Percentiles rank a stretch among this genome's conserved stretches.
Evolutionary conservation across 108 stramenopile genomes (phyloP).

Genomic region (Parmales sp.): DNA sequence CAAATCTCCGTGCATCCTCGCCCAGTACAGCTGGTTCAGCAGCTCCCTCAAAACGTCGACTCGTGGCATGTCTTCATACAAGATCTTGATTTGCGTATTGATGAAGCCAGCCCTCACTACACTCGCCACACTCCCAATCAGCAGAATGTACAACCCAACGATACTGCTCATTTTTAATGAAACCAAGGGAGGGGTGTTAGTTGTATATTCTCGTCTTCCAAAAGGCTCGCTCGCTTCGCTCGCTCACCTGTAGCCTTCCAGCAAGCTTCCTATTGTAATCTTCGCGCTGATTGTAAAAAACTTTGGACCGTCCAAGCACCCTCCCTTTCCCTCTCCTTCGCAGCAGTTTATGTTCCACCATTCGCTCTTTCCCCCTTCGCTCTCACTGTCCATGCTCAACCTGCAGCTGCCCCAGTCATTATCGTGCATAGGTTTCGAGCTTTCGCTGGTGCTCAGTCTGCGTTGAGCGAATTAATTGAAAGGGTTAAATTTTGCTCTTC

Average conservation of each 20-base stretch:
- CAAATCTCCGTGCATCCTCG: not conserved
- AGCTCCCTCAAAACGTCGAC: not conserved
- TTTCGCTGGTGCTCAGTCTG: too few species aligned
- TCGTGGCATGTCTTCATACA: not conserved
- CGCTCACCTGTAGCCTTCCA: slow-evolving; percentile 1
- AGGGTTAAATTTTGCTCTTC: too few species aligned
- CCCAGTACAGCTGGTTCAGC: not conserved
- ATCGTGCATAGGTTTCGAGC: not conserved
- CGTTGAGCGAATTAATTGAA: too few species aligned
- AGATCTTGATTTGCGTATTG: not conserved
- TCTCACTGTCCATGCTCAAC: not conserved
- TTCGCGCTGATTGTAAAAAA: not conserved
- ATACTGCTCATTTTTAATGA: too few species aligned
- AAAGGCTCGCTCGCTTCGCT: too few species aligned
- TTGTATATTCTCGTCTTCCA: too few species aligned
- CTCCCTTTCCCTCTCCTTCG: not conserved
- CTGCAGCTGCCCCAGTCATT: not conserved
- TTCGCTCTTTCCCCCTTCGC: not conserved
- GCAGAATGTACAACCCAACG: not conserved
- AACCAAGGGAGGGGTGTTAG: too few species aligned
- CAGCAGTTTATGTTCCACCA: not conserved
- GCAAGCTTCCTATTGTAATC: not conserved
- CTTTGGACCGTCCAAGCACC: not conserved
- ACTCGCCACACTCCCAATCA: not conserved
- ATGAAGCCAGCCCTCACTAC: not conserved